Percentiles rank a stretch among this genome's conserved stretches.
Conservation (phyloP, 225 moss, liverwort and hornwort genomes). For the Takakia lepidozioides region DNA sequence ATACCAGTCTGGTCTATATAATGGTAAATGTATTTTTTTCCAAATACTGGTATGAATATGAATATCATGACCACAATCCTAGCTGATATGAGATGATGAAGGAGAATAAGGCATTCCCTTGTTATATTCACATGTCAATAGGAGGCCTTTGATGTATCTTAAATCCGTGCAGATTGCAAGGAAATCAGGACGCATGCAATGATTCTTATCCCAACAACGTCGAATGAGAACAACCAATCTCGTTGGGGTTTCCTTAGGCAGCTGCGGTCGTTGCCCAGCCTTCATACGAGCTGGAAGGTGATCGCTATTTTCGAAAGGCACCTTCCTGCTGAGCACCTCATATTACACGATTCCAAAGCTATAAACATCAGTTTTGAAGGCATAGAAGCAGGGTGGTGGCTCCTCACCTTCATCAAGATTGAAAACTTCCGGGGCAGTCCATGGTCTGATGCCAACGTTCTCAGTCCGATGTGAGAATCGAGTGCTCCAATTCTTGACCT, state of each 20-base stretch:
- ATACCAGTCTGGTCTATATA: no score
- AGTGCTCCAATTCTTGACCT: conserved; percentile 10
- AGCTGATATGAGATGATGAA: no score
- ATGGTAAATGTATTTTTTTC: no score
- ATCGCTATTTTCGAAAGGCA: not conserved
- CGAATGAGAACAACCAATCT: not conserved
- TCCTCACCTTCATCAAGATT: not conserved
- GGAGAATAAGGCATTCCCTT: no score
- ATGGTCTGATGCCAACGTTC: not conserved
- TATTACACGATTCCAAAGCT: conserved; percentile 4
- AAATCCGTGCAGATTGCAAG: conserved; percentile 3
- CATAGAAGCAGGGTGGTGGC: not conserved
- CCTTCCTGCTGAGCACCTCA: conserved; percentile 4
- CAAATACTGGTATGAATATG: no score
- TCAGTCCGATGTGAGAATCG: not conserved
- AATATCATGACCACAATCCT: no score
- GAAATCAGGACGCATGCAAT: conserved; percentile 4
- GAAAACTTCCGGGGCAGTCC: conserved; percentile 21
- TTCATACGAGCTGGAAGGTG: not conserved
- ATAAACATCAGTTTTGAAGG: conserved; percentile 4
- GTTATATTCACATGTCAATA: conserved; percentile 4
- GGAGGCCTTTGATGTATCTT: conserved; percentile 8
- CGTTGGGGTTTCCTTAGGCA: not conserved
- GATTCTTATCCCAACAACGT: conserved; percentile 5
- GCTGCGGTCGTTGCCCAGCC: not conserved